Evolutionary conservation across 768 basidiomycete genomes (phyloP), one percentile per base, ranked within the genome.

Genomic region (Boletus fagicola): DNA sequence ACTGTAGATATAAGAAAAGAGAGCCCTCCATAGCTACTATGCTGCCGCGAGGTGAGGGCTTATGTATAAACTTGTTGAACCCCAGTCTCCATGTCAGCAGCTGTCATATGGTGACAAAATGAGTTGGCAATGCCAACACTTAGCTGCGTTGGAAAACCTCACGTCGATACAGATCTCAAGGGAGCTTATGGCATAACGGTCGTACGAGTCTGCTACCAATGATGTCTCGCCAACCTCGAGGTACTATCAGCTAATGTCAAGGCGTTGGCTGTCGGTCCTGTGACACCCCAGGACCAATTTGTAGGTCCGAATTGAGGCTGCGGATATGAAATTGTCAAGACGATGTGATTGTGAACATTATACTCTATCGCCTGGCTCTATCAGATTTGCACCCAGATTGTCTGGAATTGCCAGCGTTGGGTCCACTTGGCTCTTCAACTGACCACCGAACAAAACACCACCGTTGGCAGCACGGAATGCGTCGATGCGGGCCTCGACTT

Each of bases 401-500:
- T 94, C 91, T 10, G 91, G 83, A 8, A 87, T 60, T 16, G 90
- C 88, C 42, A 92, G 76, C 10, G 77, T 78, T n/a, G 84, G 81
- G 62, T 91, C 83, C n/a, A 83, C 76, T 51, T 87, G 79, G 53
- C 79, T 85, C 56, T 80, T 80, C 61, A 95, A 75, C 56, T 81
- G 78, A 20, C 95, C 95, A 52, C 96, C 95, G 64, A 97, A 96
- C 54, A 92, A 79, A 50, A 97, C 95, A 26, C 84, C 81, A 1
- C 94, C 95, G 57, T 94, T 80, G 52, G 77, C 74, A 50, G 80
- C 80, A 54, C 90, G 81, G 82, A 86, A 98, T 18, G 82, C 77
- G 4, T 83, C 83, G 58, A 98, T 92, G 53, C 95, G 90, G 51
- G 80, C 78, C 75, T 98, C 96, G 42, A 98, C 94, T 67, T 94